phyloP scores from a whole-genome alignment of 495 filamentous ascomycete genomes.

The Hypoxylon intermedium region DNA sequence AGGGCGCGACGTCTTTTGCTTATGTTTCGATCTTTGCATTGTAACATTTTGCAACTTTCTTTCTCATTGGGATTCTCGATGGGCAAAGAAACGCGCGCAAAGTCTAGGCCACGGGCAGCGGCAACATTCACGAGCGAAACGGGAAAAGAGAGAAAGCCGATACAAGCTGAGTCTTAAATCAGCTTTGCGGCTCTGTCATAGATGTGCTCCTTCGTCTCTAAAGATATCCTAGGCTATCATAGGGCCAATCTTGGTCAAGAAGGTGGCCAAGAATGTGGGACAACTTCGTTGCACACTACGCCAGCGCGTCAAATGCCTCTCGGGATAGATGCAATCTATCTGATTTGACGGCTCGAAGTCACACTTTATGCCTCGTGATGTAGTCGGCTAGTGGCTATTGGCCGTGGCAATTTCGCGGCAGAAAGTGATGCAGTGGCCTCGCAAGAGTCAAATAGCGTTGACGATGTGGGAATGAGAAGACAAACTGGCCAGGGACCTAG shows the following conservation, averaged over 20 bases:
- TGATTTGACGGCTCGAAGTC: constrained; percentile 35
- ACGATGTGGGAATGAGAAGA: constrained; percentile 33
- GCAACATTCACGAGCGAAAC: constrained; percentile 30
- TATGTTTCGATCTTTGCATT: constrained; percentile 43
- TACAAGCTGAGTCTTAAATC: constrained; percentile 39
- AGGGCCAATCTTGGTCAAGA: constrained; percentile 24
- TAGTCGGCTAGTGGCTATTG: constrained; percentile 30
- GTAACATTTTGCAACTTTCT: constrained; percentile 42
- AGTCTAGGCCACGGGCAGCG: constrained; percentile 14
- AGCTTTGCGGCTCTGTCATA: constrained; percentile 39
- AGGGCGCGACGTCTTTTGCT: constrained; percentile 39
- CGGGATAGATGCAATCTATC: constrained; percentile 28
- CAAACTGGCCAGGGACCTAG: constrained; percentile 31
- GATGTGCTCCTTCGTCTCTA: constrained; percentile 23
- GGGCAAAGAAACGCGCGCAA: constrained; percentile 23
- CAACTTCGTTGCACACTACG: constrained; percentile 30
- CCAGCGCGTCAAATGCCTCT: constrained; percentile 21
- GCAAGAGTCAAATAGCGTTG: constrained; percentile 21
- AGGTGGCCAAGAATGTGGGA: constrained; percentile 29
- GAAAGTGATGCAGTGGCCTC: constrained; percentile 30
- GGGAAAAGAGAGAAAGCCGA: constrained; percentile 20
- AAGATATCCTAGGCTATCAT: constrained; percentile 28
- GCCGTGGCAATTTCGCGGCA: constrained; percentile 26
- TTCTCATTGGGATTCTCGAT: constrained; percentile 24
- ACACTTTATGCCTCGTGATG: constrained; percentile 36